These are phyloP conservation scores for Chlorencoelia australis DNA, from an alignment of 2,329 filamentous ascomycete species.

Conservation along the genomic window DNA sequence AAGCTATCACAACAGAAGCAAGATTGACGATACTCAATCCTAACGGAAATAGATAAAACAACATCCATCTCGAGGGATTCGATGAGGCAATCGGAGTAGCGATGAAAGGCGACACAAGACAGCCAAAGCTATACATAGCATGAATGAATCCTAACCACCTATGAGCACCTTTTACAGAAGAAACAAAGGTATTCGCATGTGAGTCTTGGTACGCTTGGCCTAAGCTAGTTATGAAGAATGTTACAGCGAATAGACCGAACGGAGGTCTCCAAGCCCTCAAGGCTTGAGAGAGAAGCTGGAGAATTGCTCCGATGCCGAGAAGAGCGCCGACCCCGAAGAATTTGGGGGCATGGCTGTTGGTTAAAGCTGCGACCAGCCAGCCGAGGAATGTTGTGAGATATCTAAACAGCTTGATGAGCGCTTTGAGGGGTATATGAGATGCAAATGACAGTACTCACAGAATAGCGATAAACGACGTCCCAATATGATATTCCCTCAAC, in stretches of 20 bases:
- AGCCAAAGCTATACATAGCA: conserved; percentile 45
- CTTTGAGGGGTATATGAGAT: not conserved
- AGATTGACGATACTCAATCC: no score
- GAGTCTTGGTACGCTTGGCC: conserved; percentile 56
- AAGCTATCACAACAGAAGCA: no score
- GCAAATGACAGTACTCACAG: conserved; percentile 35
- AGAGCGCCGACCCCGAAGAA: conserved; percentile 47
- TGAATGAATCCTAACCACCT: conserved; percentile 55
- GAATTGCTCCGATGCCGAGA: conserved; percentile 41
- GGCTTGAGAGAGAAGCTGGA: conserved; percentile 44
- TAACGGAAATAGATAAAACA: no score
- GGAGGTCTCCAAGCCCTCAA: conserved; percentile 47
- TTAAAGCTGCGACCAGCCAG: conserved; percentile 48
- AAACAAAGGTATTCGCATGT: conserved; percentile 52
- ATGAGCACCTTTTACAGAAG: conserved; percentile 39
- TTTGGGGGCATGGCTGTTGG: conserved; percentile 43
- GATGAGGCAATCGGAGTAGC: conserved; percentile 40
- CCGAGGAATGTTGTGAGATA: conserved; percentile 47
- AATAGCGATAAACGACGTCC: conserved; percentile 39
- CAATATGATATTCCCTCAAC: conserved; percentile 43
- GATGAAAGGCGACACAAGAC: conserved; percentile 46
- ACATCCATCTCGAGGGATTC: conserved; percentile 36
- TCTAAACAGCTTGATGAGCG: conserved; percentile 27
- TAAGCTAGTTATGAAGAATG: conserved; percentile 47
- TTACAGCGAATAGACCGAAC: conserved; percentile 45